Percentiles rank a stretch among this genome's conserved stretches.
Conservation (phyloP, 805 yeast genomes). For the Candida khao-thaluensis region DNA sequence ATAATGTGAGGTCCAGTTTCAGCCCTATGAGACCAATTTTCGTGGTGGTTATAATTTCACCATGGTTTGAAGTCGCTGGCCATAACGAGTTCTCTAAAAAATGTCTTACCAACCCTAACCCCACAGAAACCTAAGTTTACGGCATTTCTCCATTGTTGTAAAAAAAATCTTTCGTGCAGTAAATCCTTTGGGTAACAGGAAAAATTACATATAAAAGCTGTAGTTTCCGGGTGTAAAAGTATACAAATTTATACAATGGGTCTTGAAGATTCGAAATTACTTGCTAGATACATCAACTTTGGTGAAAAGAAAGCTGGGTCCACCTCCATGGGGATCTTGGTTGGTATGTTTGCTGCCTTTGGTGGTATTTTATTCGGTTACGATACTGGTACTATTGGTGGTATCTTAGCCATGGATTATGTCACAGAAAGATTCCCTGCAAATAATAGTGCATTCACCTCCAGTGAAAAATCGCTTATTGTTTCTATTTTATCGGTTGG, state of each 20-base stretch:
- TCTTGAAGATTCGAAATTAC: conserved; percentile 34
- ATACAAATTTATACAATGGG: conserved; percentile 33
- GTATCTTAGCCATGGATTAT: conserved; percentile 41
- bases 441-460: conserved; percentile 14
- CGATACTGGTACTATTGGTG: conserved; percentile 44
- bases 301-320: conserved; percentile 50
- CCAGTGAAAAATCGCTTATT: conserved; percentile 25
- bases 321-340: conserved; percentile 39
- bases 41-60: too few relatives aligned
- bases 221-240: too few relatives aligned
- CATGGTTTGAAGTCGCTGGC: too few relatives aligned
- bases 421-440: conserved; percentile 29
- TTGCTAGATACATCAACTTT: conserved; percentile 34
- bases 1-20: too few relatives aligned
- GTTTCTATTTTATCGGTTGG: conserved; percentile 38
- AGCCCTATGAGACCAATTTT: too few relatives aligned
- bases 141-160: too few relatives aligned
- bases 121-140: too few relatives aligned
- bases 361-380: conserved; percentile 44
- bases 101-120: too few relatives aligned
- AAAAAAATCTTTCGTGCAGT: too few relatives aligned
- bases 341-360: conserved; percentile 41
- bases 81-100: too few relatives aligned
- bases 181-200: too few relatives aligned
- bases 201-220: too few relatives aligned